phyloP scores from a whole-genome alignment of 768 basidiomycete species.

The Coprinellus micaceus region DNA sequence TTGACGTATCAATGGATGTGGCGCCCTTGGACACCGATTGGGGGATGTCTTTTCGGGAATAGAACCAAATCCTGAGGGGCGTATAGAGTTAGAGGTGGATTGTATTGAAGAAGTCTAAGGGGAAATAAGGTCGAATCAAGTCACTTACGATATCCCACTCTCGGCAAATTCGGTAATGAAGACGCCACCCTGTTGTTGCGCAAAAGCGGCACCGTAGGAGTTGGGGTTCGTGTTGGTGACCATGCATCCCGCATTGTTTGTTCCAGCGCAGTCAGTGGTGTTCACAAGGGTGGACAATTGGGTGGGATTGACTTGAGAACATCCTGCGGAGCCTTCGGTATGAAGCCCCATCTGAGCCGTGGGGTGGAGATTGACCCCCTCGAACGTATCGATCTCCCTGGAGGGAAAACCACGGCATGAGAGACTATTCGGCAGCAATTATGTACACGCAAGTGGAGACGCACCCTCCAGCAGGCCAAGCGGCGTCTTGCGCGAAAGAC shows the following conservation, averaged over 20 bases:
- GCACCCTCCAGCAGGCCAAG: constrained; percentile 62
- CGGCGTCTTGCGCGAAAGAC: constrained; percentile 42
- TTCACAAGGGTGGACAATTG: constrained; percentile 51
- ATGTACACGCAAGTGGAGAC: constrained; percentile 8
- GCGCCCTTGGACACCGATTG: constrained; percentile 1
- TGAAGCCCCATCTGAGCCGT: constrained; percentile 71
- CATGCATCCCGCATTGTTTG: constrained; percentile 60
- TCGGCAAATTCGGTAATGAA: constrained; percentile 71
- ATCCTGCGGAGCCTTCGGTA: constrained; percentile 48
- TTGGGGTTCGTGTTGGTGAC: constrained; percentile 48
- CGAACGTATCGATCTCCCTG: constrained; percentile 76
- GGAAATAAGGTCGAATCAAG: background rate
- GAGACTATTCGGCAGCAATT: background rate
- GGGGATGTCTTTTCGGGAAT: constrained; percentile 11
- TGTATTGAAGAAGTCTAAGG: background rate
- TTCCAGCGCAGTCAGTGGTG: constrained; percentile 55
- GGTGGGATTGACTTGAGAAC: constrained; percentile 45
- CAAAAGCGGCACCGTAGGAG: constrained; percentile 68
- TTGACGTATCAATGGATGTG: constrained; percentile 14
- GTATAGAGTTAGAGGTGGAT: too few relatives aligned
- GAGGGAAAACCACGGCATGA: background rate
- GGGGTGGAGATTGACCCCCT: constrained; percentile 68
- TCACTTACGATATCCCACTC: constrained; percentile 58
- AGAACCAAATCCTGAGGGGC: constrained; percentile 14
- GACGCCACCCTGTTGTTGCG: constrained; percentile 63